Base-by-base conservation (phyloP, 2,329 filamentous ascomycete genomes). In the Fusarium concolor region DNA sequence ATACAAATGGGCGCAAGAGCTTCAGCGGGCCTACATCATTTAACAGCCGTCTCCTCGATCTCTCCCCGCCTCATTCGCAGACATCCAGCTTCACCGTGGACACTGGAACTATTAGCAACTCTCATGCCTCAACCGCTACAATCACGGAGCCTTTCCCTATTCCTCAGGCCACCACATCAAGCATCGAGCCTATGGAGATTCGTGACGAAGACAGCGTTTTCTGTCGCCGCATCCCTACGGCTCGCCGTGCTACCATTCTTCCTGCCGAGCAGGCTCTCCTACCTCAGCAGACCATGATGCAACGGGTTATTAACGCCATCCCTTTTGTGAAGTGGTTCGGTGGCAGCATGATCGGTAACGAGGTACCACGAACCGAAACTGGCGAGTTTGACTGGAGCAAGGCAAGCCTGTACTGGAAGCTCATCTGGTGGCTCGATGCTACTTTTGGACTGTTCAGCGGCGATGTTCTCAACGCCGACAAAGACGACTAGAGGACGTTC, bases 351-450 rank as follows among this genome's bases (percentile, higher is more conserved):
- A 94, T 95, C 73, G 92, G 92, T 8, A 89, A 89, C 74, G 86
- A 91, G 75, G 88, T 95, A 38, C 92, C 92, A 10, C 85, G 90
- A 41, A 90, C 85, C 53, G 91, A 93, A 53, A 83, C 86, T 42
- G 92, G 92, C 58, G 89, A 88, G 41, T 94, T 97, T 71, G 94
- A 97, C 78, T 92, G 89, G 83, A 87, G 87, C 41, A 81, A 81
- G 44, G 89, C 89, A 12, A 90, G 87, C 62, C 77, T 90, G 63
- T 91, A 90, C 79, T 91, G 89, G 89, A 87, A 87, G 77, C 73
- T 90, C 42, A 87, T 90, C 70, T 90, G 85, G 80, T 89, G 83
- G 80, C 79, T 90, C 24, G 88, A 90, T 72, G 79, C 81, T 18
- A 84, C 82, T 54, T 88, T 89, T 72, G 80, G 83, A 6, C 79